Percentiles rank a stretch among this genome's conserved stretches.
phyloP scores from a whole-genome alignment of 2,329 filamentous ascomycete genomes.

The Colletotrichum destructivum region DNA sequence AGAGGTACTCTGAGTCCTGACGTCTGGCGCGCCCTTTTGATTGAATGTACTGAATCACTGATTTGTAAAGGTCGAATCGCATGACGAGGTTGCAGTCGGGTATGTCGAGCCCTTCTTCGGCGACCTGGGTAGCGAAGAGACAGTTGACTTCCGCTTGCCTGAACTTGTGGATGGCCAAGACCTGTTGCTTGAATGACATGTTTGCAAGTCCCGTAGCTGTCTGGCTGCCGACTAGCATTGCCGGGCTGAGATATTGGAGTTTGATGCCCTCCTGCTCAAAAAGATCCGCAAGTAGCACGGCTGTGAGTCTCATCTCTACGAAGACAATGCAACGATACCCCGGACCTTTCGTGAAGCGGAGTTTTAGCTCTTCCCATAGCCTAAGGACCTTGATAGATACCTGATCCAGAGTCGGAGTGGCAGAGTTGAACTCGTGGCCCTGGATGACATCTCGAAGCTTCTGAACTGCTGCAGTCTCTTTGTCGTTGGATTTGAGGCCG shows the following conservation, averaged over 20 bases:
- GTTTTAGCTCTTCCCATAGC: conserved; percentile 72
- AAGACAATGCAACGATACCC: conserved; percentile 88
- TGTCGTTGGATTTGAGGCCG: conserved; percentile 59
- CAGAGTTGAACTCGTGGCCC: conserved; percentile 61
- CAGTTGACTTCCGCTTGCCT: conserved; percentile 73
- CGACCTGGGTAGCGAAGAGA: conserved; percentile 77
- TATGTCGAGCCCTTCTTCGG: conserved; percentile 78
- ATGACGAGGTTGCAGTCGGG: conserved; percentile 78
- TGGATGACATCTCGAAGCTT: conserved; percentile 71
- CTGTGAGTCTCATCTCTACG: conserved; percentile 84
- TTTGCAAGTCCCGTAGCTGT: conserved; percentile 17
- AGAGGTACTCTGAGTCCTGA: conserved; percentile 82
- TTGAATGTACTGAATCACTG: conserved; percentile 95
- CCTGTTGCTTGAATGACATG: conserved; percentile 81
- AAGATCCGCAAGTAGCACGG: conserved; percentile 78
- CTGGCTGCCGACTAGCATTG: conserved; percentile 64
- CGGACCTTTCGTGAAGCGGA: conserved; percentile 72
- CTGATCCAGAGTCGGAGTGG: conserved; percentile 50
- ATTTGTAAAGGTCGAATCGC: conserved; percentile 89
- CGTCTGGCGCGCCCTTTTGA: conserved; percentile 90
- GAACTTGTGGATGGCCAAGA: conserved; percentile 79
- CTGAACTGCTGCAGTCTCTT: conserved; percentile 69
- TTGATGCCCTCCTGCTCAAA: conserved; percentile 70
- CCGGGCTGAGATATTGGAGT: conserved; percentile 71
- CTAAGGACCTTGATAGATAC: conserved; percentile 82